These are phyloP conservation scores for Alternaria alternata DNA, from an alignment of 2,329 filamentous ascomycete species.

Conservation along the genomic window DNA sequence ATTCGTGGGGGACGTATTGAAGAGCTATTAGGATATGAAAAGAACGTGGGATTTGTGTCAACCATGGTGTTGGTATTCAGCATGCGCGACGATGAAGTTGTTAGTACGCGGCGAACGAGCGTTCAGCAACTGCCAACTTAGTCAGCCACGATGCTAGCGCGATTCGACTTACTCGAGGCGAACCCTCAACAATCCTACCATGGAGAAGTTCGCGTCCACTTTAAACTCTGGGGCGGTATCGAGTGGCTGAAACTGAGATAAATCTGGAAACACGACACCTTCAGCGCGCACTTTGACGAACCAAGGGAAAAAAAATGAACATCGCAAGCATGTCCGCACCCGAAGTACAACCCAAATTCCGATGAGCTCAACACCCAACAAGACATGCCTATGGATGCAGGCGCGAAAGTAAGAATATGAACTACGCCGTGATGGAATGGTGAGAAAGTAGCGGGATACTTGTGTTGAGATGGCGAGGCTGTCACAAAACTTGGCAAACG, in stretches of 20 bases:
- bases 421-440: neutral
- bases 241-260: neutral
- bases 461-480: conserved; percentile 2
- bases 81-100: neutral
- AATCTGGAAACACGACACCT: neutral
- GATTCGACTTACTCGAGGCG: neutral
- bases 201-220: neutral
- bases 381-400: neutral
- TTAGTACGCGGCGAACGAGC: neutral
- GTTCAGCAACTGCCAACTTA: neutral
- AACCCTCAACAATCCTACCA: neutral
- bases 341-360: neutral
- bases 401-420: neutral
- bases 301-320: neutral
- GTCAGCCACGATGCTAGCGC: conserved; percentile 1
- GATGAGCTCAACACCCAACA: neutral
- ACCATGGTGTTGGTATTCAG: conserved; percentile 2
- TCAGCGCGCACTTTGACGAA: neutral
- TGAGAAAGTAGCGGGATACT: neutral
- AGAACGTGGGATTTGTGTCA: neutral
- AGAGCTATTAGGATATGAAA: neutral
- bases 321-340: neutral
- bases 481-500: neutral
- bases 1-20: neutral
- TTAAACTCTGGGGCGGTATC: neutral